These are phyloP conservation scores for Scheffersomyces illinoinensis DNA, from an alignment of 1,139 yeast genomes.

Conservation along the genomic window DNA sequence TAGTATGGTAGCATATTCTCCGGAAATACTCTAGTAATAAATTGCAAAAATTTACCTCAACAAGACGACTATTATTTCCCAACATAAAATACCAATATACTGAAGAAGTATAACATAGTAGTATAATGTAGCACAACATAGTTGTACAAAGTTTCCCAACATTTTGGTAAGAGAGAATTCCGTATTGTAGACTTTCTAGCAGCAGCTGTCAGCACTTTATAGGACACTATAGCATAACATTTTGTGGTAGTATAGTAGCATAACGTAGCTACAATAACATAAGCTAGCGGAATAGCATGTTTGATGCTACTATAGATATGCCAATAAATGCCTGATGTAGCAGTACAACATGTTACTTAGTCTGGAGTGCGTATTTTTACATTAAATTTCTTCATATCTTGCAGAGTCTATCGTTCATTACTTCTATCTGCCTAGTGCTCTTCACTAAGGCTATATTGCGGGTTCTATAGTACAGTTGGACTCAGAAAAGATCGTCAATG, in stretches of 20 bases:
- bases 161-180: background rate
- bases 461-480: background rate
- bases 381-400: too few species aligned
- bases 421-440: background rate
- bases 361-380: background rate
- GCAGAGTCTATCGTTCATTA: background rate
- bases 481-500: conserved; percentile 12
- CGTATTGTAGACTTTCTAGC: background rate
- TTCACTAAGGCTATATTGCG: background rate
- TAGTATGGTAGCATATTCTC: background rate
- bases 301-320: too few species aligned
- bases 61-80: background rate
- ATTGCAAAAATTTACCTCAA: background rate
- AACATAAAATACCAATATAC: background rate
- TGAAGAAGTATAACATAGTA: background rate
- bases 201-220: background rate
- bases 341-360: too few species aligned
- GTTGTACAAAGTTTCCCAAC: background rate
- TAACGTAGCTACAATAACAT: background rate
- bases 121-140: background rate
- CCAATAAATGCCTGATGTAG: too few species aligned
- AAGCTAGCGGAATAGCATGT: background rate
- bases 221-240: background rate
- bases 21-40: background rate
- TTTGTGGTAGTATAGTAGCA: background rate